Conservation (phyloP, 495 filamentous ascomycete species). For the Hapsidospora chrysogenum region DNA sequence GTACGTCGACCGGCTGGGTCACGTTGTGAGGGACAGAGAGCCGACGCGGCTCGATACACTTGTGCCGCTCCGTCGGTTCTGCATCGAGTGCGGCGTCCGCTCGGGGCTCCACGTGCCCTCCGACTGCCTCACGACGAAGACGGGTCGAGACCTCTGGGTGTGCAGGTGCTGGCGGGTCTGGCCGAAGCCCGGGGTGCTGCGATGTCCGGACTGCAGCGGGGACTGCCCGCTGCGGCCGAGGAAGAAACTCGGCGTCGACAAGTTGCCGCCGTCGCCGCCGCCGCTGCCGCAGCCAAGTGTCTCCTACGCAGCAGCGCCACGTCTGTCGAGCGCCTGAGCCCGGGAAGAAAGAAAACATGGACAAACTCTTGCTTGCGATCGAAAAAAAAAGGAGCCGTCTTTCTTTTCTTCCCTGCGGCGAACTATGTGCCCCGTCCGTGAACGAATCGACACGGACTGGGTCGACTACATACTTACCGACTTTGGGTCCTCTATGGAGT, state of each 20-base stretch:
- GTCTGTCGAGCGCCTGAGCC: too few species aligned
- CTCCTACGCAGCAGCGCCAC: too few species aligned
- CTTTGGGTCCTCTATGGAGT: too few species aligned
- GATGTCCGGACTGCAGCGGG: slow-evolving; percentile 6
- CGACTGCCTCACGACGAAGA: slow-evolving; percentile 8
- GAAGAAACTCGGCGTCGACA: slow-evolving; percentile 2
- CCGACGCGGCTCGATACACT: slow-evolving; percentile 2
- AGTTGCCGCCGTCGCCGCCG: not conserved
- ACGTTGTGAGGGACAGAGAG: slow-evolving; percentile 4
- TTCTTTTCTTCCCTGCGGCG: too few species aligned
- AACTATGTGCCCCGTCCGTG: too few species aligned
- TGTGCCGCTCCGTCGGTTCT: slow-evolving; percentile 10
- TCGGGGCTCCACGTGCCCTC: slow-evolving; percentile 9
- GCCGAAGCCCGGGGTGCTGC: slow-evolving; percentile 1
- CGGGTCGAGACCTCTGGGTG: slow-evolving; percentile 8
- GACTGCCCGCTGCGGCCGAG: slow-evolving; percentile 5
- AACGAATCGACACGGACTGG: too few species aligned
- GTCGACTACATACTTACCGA: too few species aligned
- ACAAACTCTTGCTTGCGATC: too few species aligned
- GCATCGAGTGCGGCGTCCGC: slow-evolving; percentile 10
- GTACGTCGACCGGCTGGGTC: not conserved
- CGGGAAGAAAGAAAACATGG: too few species aligned
- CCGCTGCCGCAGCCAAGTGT: too few species aligned
- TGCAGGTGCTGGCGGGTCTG: slow-evolving; percentile 8
- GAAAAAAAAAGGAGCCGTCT: too few species aligned